A percentile compares a stretch with the other conserved stretches of the same genome.
Evolutionary conservation across 2,329 filamentous ascomycete species (phyloP).

Genomic region (Aspergillus sp.): DNA sequence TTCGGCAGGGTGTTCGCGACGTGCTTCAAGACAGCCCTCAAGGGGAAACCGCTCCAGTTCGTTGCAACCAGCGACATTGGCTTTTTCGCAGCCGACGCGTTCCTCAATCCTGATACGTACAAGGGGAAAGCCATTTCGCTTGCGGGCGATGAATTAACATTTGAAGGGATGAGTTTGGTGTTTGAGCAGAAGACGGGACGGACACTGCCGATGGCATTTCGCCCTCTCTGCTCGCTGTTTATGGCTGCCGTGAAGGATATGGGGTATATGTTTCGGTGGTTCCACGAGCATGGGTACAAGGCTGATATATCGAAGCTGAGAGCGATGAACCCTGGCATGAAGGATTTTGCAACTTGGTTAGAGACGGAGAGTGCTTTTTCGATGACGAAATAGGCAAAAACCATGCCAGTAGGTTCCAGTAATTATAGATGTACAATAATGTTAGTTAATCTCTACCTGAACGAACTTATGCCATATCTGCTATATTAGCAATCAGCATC

Average conservation of each 20-base stretch:
- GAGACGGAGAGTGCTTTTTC: slow-evolving; percentile 44
- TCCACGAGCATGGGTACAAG: slow-evolving; percentile 48
- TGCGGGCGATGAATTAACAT: slow-evolving; percentile 55
- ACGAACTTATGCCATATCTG: no score
- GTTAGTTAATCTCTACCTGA: no score
- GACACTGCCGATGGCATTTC: slow-evolving; percentile 43
- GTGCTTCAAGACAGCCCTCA: slow-evolving; percentile 39
- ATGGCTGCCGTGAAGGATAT: slow-evolving; percentile 43
- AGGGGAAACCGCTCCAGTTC: slow-evolving; percentile 45
- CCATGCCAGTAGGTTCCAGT: no score
- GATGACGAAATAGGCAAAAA: no score
- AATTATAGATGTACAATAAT: no score
- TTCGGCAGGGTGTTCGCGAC: slow-evolving; percentile 51
- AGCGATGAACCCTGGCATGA: slow-evolving; percentile 46
- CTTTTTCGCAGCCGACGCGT: slow-evolving; percentile 50
- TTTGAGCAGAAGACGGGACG: slow-evolving; percentile 50
- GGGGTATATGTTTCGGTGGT: slow-evolving; percentile 54
- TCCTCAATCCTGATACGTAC: slow-evolving; percentile 47
- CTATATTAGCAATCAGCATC: no score
- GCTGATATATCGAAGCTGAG: slow-evolving; percentile 47
- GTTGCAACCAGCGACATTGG: slow-evolving; percentile 53
- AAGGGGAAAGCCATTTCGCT: slow-evolving; percentile 37
- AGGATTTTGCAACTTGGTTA: slow-evolving; percentile 51
- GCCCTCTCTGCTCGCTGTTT: slow-evolving; percentile 43
- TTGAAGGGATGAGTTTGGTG: slow-evolving; percentile 44